phyloP scores from a whole-genome alignment of 495 filamentous ascomycete species.

The Aspergillus carlsbadensis region DNA sequence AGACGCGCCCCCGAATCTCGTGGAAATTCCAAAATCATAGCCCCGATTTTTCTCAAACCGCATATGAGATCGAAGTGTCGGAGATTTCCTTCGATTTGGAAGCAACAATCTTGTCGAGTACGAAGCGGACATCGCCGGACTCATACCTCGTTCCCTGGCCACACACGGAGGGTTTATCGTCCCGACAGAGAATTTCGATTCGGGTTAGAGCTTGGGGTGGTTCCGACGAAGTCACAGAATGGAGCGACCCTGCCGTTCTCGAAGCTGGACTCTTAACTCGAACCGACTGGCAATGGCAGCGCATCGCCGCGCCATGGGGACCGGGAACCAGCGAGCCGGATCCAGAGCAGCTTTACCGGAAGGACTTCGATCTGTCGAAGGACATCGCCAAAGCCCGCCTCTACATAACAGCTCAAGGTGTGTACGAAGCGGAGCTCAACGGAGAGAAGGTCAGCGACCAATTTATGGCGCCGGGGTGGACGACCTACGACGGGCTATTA shows the following conservation, averaged over 20 bases:
- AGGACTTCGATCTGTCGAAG: background rate
- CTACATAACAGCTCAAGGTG: background rate
- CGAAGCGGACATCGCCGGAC: background rate
- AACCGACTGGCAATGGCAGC: background rate
- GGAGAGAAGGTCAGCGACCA: background rate
- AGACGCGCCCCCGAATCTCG: slow-evolving; percentile 5
- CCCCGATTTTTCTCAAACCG: background rate
- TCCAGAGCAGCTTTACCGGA: background rate
- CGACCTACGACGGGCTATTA: background rate
- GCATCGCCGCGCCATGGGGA: slow-evolving; percentile 7
- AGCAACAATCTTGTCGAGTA: background rate
- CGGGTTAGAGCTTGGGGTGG: slow-evolving; percentile 3
- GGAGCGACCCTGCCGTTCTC: background rate
- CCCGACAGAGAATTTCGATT: background rate
- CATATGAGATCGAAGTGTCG: slow-evolving; percentile 8
- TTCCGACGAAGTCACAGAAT: background rate
- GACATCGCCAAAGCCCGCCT: background rate
- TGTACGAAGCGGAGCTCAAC: slow-evolving; percentile 1
- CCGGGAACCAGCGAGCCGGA: background rate
- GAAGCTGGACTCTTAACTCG: slow-evolving; percentile 5
- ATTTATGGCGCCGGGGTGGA: slow-evolving; percentile 8
- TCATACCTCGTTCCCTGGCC: slow-evolving; percentile 8
- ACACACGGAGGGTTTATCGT: background rate
- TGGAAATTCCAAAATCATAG: background rate
- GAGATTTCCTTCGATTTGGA: background rate